A percentile compares a stretch with the other conserved stretches of the same genome.
These are phyloP conservation scores for Papiliotrema terrestris DNA, from an alignment of 1,284 basidiomycete genomes.

Conservation along the genomic window DNA sequence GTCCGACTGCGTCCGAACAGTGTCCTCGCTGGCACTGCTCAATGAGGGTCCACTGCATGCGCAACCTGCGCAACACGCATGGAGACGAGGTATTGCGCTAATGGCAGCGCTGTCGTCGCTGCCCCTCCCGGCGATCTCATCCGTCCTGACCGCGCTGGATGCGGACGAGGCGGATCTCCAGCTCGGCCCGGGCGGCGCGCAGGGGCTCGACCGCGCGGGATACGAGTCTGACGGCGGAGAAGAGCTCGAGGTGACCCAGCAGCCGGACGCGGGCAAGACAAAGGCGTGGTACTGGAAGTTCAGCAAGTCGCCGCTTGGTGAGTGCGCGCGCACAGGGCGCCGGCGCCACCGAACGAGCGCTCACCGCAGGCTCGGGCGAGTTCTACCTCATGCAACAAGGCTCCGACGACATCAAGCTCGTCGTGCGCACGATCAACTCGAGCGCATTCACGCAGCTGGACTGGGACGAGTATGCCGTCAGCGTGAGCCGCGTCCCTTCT, in stretches of 20 bases:
- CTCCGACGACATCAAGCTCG: conserved; percentile 40
- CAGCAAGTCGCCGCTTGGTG: conserved; percentile 50
- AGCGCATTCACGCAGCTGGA: conserved; percentile 43
- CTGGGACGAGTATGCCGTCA: conserved; percentile 48
- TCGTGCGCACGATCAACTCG: conserved; percentile 50
- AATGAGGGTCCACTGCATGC: no score
- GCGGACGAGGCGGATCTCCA: conserved; percentile 30
- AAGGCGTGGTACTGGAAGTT: conserved; percentile 45
- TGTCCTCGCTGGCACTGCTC: no score
- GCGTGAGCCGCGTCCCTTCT: conserved; percentile 20
- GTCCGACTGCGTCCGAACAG: no score
- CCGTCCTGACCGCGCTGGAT: conserved; percentile 45
- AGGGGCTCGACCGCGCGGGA: conserved; percentile 40
- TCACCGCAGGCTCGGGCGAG: conserved; percentile 45
- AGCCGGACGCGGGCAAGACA: conserved; percentile 25
- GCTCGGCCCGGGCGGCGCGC: conserved; percentile 23
- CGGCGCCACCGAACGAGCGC: no score
- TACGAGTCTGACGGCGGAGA: conserved; percentile 48
- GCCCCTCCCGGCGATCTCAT: conserved; percentile 38
- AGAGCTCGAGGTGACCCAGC: conserved; percentile 19
- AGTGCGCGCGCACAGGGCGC: no score
- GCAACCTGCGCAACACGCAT: not conserved
- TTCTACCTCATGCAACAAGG: conserved; percentile 44
- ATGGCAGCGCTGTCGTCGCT: conserved; percentile 30
- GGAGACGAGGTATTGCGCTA: not conserved